A percentile compares a stretch with the other conserved stretches of the same genome.
These are phyloP conservation scores for Globisporangium acanthophoron DNA, from an alignment of 352 stramenopile species.

Conservation along the genomic window DNA sequence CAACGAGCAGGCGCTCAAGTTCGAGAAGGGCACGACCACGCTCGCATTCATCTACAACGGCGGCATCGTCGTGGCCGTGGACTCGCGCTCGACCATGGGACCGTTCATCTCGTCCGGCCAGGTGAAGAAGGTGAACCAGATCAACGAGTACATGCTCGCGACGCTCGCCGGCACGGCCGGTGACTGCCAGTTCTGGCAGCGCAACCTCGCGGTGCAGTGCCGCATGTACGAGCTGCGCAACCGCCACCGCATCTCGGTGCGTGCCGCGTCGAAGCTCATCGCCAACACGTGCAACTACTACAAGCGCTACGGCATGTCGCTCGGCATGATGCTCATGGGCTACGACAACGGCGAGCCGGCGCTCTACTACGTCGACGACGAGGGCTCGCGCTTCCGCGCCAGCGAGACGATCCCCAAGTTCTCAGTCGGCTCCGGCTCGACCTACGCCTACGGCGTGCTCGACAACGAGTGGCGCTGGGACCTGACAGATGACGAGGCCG, in stretches of 20 bases:
- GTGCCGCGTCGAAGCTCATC: conserved; percentile 97
- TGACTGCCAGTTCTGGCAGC: conserved; percentile 99
- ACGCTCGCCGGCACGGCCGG: conserved; percentile 98
- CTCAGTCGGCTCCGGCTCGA: conserved; percentile 97
- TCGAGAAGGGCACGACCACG: conserved; percentile 99
- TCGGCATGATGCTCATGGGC: conserved; percentile 99
- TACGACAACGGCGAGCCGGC: conserved; percentile 97
- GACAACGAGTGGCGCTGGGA: conserved; percentile 96
- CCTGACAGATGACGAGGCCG: conserved; percentile 97
- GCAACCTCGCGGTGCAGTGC: conserved; percentile 95
- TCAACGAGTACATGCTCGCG: conserved; percentile 99
- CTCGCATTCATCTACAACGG: conserved; percentile 99
- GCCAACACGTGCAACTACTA: conserved; percentile 98
- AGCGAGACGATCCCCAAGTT: conserved; percentile 95
- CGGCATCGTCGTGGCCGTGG: conserved; percentile 97
- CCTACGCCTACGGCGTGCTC: conserved; percentile 99
- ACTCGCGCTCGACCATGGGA: conserved; percentile 98
- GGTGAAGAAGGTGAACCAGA: conserved; percentile 99
- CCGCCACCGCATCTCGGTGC: conserved; percentile 98
- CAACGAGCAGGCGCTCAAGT: conserved; percentile 94
- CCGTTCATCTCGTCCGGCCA: conserved; percentile 98
- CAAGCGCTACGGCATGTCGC: conserved; percentile 90
- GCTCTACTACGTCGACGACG: conserved; percentile 99
- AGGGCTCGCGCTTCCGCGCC: conserved; percentile 96
- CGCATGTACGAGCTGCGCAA: conserved; percentile 99